Evolutionary conservation across 129 eudicot genomes (phyloP).

Genomic region (Sambucus nigra): DNA sequence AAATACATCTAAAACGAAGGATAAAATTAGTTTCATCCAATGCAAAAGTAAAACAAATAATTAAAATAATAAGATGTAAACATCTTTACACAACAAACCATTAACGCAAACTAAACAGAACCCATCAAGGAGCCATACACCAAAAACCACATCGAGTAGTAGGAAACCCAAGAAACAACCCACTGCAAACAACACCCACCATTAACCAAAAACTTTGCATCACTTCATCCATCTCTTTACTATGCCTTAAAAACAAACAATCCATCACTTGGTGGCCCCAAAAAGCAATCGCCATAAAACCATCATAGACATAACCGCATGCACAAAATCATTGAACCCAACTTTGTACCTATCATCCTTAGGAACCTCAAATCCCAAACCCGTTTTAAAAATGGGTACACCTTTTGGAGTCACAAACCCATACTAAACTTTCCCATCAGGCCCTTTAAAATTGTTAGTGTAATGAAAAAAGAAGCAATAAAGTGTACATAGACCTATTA

Average conservation of each 20-base stretch:
- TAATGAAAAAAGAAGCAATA: constrained; percentile 96
- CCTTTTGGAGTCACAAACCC: constrained; percentile 76
- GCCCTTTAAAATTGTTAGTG: constrained; percentile 72
- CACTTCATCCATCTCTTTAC: constrained; percentile 75
- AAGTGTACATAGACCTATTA: constrained; percentile 46
- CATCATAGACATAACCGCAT: constrained; percentile 65
- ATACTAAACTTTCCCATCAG: constrained; percentile 70
- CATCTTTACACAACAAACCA: no score
- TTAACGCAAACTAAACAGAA: no score
- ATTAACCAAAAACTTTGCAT: constrained; percentile 83
- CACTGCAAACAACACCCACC: constrained; percentile 81
- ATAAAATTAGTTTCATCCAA: not conserved
- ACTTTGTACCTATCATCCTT: constrained; percentile 52
- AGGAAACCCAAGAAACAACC: constrained; percentile 77
- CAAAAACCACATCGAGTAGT: constrained; percentile 73
- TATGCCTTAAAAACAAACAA: constrained; percentile 67
- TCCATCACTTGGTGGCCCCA: constrained; percentile 71
- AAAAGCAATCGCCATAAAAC: constrained; percentile 71
- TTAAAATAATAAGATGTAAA: not conserved
- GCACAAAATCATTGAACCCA: constrained; percentile 56
- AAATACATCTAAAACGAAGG: no score
- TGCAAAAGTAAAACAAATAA: no score
- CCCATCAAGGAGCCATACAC: constrained; percentile 61
- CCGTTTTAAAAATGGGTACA: constrained; percentile 62
- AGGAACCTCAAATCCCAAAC: constrained; percentile 46